A percentile compares a stretch with the other conserved stretches of the same genome.
Evolutionary conservation across 768 basidiomycete genomes (phyloP).

Genomic region (Rhizopogon salebrosus): DNA sequence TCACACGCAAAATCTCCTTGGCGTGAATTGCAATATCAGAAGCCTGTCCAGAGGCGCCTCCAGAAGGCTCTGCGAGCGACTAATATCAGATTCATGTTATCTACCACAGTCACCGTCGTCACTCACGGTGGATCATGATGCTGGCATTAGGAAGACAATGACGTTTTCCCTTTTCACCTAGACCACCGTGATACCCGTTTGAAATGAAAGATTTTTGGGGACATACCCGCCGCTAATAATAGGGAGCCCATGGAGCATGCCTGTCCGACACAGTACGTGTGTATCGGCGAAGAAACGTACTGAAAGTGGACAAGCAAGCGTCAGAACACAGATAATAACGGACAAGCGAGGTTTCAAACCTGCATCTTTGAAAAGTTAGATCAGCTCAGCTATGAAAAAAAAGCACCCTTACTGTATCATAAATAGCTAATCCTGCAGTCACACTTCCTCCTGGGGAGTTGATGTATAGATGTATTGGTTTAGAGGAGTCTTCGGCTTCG

Average conservation of each 20-base stretch:
- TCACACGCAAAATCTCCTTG: conserved; percentile 88
- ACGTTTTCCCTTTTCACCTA: conserved; percentile 82
- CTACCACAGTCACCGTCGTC: background rate
- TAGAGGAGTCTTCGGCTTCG: conserved; percentile 91
- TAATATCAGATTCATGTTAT: conserved; percentile 6
- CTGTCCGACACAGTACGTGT: conserved; percentile 94
- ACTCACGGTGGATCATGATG: conserved; percentile 97
- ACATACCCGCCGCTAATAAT: conserved; percentile 74
- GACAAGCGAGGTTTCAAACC: conserved; percentile 34
- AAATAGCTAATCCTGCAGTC: conserved; percentile 93
- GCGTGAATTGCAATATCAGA: conserved; percentile 98
- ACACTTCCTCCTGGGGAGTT: conserved; percentile 97
- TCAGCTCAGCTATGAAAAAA: conserved; percentile 6
- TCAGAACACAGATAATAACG: conserved; percentile 2
- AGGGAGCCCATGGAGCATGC: conserved; percentile 97
- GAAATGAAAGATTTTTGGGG: conserved; percentile 4
- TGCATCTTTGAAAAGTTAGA: conserved; percentile 53
- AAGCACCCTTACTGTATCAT: conserved; percentile 77
- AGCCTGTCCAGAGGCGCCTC: conserved; percentile 93
- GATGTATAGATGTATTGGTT: conserved; percentile 95
- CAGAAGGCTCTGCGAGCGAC: conserved; percentile 75
- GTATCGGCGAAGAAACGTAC: conserved; percentile 93
- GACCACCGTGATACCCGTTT: conserved; percentile 10
- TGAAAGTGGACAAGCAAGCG: conserved; percentile 20
- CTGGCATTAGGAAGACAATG: conserved; percentile 91